Base-by-base conservation (phyloP, 768 basidiomycete genomes). In the Rhodotorula kratochvilovae region DNA sequence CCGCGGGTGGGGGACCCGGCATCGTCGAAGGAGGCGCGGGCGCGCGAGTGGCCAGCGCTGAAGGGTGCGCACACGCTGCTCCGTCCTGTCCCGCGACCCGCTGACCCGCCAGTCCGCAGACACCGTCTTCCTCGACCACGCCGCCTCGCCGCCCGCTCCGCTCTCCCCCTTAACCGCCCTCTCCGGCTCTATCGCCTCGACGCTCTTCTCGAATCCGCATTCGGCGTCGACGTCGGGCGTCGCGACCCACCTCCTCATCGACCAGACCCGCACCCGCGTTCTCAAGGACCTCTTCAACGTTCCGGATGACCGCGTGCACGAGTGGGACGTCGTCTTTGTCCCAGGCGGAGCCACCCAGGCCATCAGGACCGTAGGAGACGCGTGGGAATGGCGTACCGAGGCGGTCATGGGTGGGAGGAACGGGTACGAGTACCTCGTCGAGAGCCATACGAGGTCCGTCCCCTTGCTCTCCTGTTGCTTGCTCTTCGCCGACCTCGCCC, bases 281-380 rank as follows among this genome's bases (percentile, higher is more conserved):
- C 61, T 77, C 27, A 11, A 36, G 5, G 60, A 71, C 16, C 58
- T 79, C 11, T 79, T 76, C 48, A 63, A 66, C 39, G 67, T 78
- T 7, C n/a, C 54, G 1, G 29, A 62, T 2, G 45, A 33, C 11
- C 60, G 36, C 13, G 29, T 61, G 13, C 60, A 54, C 31, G 55
- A 58, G 29, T 79, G 76, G 77, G 77, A 76, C 27, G 63, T 79
- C 39, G 70, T 79, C 50, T 79, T 77, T 50, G 76, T 77, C 16
- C 60, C 58, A 3, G 68, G 68, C 27, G 77, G 78, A 7, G 69
- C 77, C 23, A 79, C 78, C 8, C 74, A 66, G 19, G 68, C 60
- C 3, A 53, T 76, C 36, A 70, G 71, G 61, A 50, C 75, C 43
- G 67, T 78, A 27, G 77, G 64, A 5, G 74, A 76, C n/a, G 63